Conservation (phyloP, 2,329 filamentous ascomycete genomes). For the Verticillium longisporum region DNA sequence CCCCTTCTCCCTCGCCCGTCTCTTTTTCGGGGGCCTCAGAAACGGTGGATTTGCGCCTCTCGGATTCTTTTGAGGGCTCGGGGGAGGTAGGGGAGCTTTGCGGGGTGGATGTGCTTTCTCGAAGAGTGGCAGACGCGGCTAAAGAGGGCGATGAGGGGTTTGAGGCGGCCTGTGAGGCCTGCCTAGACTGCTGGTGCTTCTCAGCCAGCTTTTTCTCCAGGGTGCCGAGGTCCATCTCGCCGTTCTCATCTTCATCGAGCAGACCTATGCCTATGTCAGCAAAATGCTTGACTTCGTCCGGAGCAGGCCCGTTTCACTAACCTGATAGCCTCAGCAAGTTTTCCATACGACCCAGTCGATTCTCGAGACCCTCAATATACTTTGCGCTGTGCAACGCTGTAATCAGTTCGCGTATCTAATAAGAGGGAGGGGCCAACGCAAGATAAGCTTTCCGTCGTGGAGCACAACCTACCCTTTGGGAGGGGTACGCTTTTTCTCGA, state of each 20-base stretch:
- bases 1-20: constrained; percentile 49
- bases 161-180: constrained; percentile 39
- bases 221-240: constrained; percentile 79
- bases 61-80: constrained; percentile 30
- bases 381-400: constrained; percentile 60
- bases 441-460: not conserved
- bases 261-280: constrained; percentile 43
- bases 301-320: constrained; percentile 17
- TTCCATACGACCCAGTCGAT: constrained; percentile 90
- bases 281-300: not conserved
- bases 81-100: constrained; percentile 51
- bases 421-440: not conserved
- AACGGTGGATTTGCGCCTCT: not conserved
- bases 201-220: constrained; percentile 70
- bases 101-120: constrained; percentile 38
- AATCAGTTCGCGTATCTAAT: not conserved
- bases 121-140: constrained; percentile 29
- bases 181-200: constrained; percentile 44
- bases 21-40: constrained; percentile 23
- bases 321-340: constrained; percentile 78
- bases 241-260: constrained; percentile 77
- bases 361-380: constrained; percentile 95
- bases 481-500: constrained; percentile 96
- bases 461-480: constrained; percentile 72
- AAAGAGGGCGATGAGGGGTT: constrained; percentile 46